These are phyloP conservation scores for Aschersonia sp. DNA, from an alignment of 2,329 filamentous ascomycete genomes.

Conservation along the genomic window DNA sequence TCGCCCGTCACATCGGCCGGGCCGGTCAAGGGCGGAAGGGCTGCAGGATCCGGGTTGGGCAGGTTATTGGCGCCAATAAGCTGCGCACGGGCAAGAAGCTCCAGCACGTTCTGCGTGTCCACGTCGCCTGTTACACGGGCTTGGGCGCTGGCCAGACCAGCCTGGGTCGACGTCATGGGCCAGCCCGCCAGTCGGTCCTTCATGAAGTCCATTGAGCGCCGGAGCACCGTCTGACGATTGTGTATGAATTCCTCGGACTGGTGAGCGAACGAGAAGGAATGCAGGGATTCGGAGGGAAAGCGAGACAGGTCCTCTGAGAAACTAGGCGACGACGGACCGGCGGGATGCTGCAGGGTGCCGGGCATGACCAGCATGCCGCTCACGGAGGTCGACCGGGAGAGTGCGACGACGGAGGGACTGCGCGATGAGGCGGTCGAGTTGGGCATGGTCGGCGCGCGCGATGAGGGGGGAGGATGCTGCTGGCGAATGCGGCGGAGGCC, in stretches of 20 bases:
- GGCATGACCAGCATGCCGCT: constrained; percentile 48
- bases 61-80: constrained; percentile 57
- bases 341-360: constrained; percentile 36
- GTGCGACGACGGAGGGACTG: constrained; percentile 37
- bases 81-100: constrained; percentile 70
- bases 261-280: constrained; percentile 96
- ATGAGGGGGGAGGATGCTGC: constrained; percentile 40
- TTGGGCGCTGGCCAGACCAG: constrained; percentile 69
- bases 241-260: constrained; percentile 88
- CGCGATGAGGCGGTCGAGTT: constrained; percentile 47
- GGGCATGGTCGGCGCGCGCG: constrained; percentile 50
- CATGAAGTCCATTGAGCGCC: constrained; percentile 93
- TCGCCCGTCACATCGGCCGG: constrained; percentile 58
- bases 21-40: constrained; percentile 56
- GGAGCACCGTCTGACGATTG: constrained; percentile 82
- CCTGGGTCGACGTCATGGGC: constrained; percentile 50
- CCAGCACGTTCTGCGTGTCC: constrained; percentile 82
- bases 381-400: constrained; percentile 59
- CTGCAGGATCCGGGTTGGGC: constrained; percentile 28
- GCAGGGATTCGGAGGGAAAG: constrained; percentile 89
- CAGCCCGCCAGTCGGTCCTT: constrained; percentile 69
- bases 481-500: constrained; percentile 91
- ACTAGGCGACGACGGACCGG: constrained; percentile 57
- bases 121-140: constrained; percentile 70
- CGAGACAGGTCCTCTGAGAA: constrained; percentile 81